phyloP scores from a whole-genome alignment of 352 stramenopile species.

The Blastocystis sp. region DNA sequence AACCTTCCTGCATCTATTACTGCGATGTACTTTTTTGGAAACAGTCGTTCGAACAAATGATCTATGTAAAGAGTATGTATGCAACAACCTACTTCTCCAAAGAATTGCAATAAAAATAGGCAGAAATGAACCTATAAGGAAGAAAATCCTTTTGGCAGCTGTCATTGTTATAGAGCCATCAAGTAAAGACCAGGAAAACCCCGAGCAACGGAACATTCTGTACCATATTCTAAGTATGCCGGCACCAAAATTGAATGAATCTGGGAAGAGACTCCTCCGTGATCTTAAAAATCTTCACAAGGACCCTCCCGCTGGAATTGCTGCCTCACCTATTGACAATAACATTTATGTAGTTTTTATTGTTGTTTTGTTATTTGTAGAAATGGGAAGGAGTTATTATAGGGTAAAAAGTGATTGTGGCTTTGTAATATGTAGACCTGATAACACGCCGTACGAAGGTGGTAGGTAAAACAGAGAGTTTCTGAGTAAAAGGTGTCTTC shows the following conservation, averaged over 20 bases:
- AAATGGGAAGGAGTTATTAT: conserved; percentile 79
- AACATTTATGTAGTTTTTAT: conserved; percentile 89
- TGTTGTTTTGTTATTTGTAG: conserved; percentile 62
- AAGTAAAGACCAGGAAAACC: background rate
- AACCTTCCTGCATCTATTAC: conserved; percentile 53
- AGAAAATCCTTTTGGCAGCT: background rate
- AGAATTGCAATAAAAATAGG: background rate
- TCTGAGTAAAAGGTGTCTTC: conserved; percentile 73
- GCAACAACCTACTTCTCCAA: background rate
- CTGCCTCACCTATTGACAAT: conserved; percentile 90
- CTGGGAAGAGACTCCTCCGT: conserved; percentile 85
- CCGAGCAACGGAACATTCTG: background rate
- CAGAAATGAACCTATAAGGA: background rate
- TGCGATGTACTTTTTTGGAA: background rate
- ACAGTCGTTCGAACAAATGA: too few species aligned
- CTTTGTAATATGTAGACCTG: conserved; percentile 72
- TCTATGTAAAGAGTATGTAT: background rate
- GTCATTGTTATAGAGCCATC: background rate
- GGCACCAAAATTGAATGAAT: conserved; percentile 82
- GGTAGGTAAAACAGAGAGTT: conserved; percentile 6
- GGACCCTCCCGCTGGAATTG: conserved; percentile 90
- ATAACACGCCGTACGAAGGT: conserved; percentile 97
- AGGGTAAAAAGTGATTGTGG: conserved; percentile 67
- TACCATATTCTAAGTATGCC: conserved; percentile 25
- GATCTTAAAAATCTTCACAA: conserved; percentile 95